A percentile compares a stretch with the other conserved stretches of the same genome.
These are phyloP conservation scores for Starmerella stigmatis DNA, from an alignment of 805 yeast genomes.

Conservation along the genomic window DNA sequence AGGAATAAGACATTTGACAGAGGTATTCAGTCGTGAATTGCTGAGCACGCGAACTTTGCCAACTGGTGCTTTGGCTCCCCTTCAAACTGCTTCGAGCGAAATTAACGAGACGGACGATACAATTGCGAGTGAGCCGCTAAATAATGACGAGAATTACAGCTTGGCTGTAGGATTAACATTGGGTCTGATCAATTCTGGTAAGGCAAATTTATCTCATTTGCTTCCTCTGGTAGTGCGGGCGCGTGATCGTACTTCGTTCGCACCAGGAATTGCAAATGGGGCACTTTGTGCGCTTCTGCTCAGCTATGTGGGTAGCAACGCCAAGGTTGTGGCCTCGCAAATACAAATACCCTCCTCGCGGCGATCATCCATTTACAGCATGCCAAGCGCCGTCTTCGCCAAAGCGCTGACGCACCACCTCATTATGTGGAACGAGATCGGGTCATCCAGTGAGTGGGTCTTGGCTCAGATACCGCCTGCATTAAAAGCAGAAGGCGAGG, in stretches of 20 bases:
- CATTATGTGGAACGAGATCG: slow-evolving; percentile 63
- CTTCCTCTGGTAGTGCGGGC: slow-evolving; percentile 39
- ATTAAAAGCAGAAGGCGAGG: slow-evolving; percentile 13
- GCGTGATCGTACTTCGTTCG: slow-evolving; percentile 8
- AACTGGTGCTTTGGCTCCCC: too few relatives aligned
- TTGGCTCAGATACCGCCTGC: slow-evolving; percentile 42
- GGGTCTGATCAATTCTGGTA: slow-evolving; percentile 56
- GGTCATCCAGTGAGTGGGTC: slow-evolving; percentile 44
- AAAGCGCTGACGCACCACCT: slow-evolving; percentile 54
- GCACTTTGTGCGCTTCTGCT: slow-evolving; percentile 67
- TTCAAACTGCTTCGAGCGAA: too few relatives aligned
- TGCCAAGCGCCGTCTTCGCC: slow-evolving; percentile 68
- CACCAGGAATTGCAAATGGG: slow-evolving; percentile 34
- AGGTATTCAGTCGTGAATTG: slow-evolving; percentile 61
- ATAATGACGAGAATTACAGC: slow-evolving; percentile 34
- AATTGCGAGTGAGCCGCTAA: neutral
- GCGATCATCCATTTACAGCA: slow-evolving; percentile 52
- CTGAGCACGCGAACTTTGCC: too few relatives aligned
- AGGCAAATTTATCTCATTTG: slow-evolving; percentile 58
- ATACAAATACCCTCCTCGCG: slow-evolving; percentile 50
- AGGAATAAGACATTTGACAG: slow-evolving; percentile 79
- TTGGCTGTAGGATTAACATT: slow-evolving; percentile 59
- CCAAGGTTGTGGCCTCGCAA: slow-evolving; percentile 49
- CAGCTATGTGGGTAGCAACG: slow-evolving; percentile 59
- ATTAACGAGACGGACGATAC: neutral